Conservation (phyloP, 2,329 filamentous ascomycete genomes). For the Cladosporium velox region DNA sequence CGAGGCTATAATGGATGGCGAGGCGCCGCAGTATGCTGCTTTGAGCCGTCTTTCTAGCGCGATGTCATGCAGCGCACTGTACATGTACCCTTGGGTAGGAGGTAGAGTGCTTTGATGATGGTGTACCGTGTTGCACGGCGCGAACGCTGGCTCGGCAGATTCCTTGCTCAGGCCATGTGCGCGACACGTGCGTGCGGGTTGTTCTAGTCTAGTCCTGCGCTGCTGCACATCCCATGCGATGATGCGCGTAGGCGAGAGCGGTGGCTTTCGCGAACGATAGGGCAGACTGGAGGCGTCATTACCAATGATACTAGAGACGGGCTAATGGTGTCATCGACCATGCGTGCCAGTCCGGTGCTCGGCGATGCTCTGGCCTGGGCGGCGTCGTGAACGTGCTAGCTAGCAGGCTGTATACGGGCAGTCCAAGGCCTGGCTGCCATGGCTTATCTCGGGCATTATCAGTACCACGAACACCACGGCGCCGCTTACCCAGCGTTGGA, state of each 20-base stretch:
- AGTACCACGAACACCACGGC: background rate
- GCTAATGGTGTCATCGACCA: background rate
- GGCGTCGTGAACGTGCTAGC: background rate
- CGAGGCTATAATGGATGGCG: background rate
- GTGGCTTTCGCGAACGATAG: conserved; percentile 1
- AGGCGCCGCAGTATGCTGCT: background rate
- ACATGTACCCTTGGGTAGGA: background rate
- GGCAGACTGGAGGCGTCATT: background rate
- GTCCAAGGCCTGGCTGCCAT: background rate
- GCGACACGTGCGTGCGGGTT: conserved; percentile 18
- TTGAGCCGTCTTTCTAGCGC: background rate
- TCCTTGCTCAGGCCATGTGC: conserved; percentile 19
- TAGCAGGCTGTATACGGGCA: background rate
- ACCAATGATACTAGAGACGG: background rate
- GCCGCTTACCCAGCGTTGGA: background rate
- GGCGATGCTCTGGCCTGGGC: background rate
- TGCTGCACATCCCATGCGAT: background rate
- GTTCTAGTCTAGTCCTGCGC: background rate
- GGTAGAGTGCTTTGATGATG: background rate
- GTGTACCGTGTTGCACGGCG: background rate
- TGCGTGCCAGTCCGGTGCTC: background rate
- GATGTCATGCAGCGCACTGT: conserved; percentile 9
- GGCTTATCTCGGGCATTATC: conserved; percentile 1
- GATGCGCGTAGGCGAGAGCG: background rate
- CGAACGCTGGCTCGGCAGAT: conserved; percentile 12